These are phyloP conservation scores for Eragrostis curvula DNA, from an alignment of 176 grass and related monocot species.

Conservation along the genomic window DNA sequence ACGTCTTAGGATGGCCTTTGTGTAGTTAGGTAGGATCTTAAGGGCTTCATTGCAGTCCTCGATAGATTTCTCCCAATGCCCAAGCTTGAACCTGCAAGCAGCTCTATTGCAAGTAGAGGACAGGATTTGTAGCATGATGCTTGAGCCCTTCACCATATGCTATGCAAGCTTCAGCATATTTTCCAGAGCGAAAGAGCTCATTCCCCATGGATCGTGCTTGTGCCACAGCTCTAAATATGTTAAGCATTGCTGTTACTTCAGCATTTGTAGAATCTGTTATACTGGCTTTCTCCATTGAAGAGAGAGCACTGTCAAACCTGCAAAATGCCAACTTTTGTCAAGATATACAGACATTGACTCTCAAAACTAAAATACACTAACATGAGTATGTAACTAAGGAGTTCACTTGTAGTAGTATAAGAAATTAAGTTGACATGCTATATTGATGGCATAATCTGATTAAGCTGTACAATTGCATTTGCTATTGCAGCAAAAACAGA, in stretches of 20 bases:
- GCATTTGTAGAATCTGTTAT: constrained; percentile 40
- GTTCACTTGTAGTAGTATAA: background rate
- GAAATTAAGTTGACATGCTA: background rate
- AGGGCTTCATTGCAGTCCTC: constrained; percentile 68
- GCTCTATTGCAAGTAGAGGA: constrained; percentile 67
- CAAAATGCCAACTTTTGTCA: constrained; percentile 3
- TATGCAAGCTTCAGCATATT: constrained; percentile 52
- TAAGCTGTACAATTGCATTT: constrained; percentile 3
- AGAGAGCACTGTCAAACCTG: constrained; percentile 62
- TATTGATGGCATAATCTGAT: background rate
- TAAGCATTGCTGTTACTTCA: constrained; percentile 29
- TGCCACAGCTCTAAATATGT: constrained; percentile 44
- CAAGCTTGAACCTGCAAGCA: constrained; percentile 57
- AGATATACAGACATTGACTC: too few relatives aligned
- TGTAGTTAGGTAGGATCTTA: constrained; percentile 56
- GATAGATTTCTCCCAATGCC: constrained; percentile 62
- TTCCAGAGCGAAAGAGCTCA: constrained; percentile 57
- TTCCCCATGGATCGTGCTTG: constrained; percentile 48
- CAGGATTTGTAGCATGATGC: constrained; percentile 54
- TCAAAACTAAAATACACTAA: background rate
- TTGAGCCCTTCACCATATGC: constrained; percentile 66
- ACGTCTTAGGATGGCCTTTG: constrained; percentile 64
- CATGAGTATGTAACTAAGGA: background rate
- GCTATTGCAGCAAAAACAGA: constrained; percentile 3
- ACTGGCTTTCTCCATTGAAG: constrained; percentile 48